A percentile compares a stretch with the other conserved stretches of the same genome.
These are phyloP conservation scores for Entamoeba histolytica DNA, from an alignment of 208 protist genomes.

Conservation along the genomic window DNA sequence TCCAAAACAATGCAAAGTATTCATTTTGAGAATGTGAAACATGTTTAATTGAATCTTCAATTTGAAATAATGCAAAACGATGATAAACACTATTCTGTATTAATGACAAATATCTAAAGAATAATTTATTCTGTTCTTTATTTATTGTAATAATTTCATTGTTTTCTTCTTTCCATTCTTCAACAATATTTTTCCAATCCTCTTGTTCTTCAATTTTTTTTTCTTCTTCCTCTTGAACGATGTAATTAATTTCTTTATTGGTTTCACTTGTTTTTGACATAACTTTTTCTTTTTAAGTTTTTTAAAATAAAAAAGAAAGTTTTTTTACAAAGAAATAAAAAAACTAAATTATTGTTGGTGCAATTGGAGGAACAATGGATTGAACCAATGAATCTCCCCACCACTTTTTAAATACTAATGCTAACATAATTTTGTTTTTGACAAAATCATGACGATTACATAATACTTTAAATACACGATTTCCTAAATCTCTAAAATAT, in stretches of 20 bases:
- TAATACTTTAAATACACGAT: neutral
- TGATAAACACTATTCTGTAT: neutral
- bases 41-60: neutral
- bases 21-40: neutral
- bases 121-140: neutral
- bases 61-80: neutral
- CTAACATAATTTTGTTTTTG: neutral
- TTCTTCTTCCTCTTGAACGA: neutral
- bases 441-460: neutral
- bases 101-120: neutral
- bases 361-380: neutral
- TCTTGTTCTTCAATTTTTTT: neutral
- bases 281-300: too few relatives aligned
- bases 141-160: neutral
- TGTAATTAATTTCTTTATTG: neutral
- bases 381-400: neutral
- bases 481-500: neutral
- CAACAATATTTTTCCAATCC: neutral
- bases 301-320: too few relatives aligned
- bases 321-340: too few relatives aligned
- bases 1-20: neutral
- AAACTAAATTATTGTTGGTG: too few relatives aligned
- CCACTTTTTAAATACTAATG: neutral
- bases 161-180: neutral
- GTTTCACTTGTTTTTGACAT: neutral